Percentiles rank a stretch among this genome's conserved stretches.
phyloP scores from a whole-genome alignment of 31 red algal species.

The Asparagopsis taxiformis region DNA sequence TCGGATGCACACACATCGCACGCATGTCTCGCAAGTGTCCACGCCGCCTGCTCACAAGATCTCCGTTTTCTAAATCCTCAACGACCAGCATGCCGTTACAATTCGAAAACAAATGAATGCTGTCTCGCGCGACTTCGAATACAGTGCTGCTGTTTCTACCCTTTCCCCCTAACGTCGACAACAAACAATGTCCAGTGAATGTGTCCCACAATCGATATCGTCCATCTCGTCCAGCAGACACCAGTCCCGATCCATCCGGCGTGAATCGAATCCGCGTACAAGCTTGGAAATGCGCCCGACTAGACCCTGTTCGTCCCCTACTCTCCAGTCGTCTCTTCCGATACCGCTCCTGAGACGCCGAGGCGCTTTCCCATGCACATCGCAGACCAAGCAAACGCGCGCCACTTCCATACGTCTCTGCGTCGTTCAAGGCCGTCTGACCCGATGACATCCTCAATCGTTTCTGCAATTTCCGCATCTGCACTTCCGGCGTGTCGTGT shows the following conservation, averaged over 20 bases:
- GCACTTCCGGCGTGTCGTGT: too few species aligned
- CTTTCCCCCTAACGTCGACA: neutral
- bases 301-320: neutral
- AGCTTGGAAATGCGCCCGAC: constrained; percentile 1
- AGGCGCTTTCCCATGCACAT: neutral
- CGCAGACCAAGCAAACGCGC: neutral
- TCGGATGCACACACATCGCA: constrained; percentile 17
- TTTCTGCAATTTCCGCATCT: too few species aligned
- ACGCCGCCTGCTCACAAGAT: neutral
- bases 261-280: constrained; percentile 14
- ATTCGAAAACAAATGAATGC: constrained; percentile 19
- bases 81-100: neutral
- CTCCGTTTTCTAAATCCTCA: constrained; percentile 29
- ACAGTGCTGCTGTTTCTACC: neutral
- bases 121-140: constrained; percentile 34
- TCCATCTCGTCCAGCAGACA: neutral
- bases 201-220: constrained; percentile 23
- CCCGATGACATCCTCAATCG: neutral
- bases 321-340: neutral
- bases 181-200: constrained; percentile 12
- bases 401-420: neutral
- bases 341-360: neutral
- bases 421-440: neutral
- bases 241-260: constrained; percentile 21
- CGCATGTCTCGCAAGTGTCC: neutral